Conservation (phyloP, 2,329 filamentous ascomycete species). For the Bipolaris sorokiniana region DNA sequence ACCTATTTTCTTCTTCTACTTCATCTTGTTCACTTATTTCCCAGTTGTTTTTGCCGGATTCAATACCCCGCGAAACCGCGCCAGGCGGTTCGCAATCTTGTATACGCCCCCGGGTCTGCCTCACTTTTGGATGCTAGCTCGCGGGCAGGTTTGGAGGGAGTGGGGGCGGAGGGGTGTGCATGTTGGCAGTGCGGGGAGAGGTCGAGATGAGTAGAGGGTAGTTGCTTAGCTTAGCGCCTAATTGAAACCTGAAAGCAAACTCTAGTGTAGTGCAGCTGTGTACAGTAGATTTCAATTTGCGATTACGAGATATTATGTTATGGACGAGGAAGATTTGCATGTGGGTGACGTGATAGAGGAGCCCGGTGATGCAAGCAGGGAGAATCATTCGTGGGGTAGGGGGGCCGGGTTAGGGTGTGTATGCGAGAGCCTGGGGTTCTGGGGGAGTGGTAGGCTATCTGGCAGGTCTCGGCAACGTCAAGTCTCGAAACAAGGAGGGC, state of each 20-base stretch:
- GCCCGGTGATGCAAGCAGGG: conserved; percentile 38
- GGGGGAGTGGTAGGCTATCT: conserved; percentile 15
- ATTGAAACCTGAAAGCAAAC: conserved; percentile 36
- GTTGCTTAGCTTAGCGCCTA: conserved; percentile 43
- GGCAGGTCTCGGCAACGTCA: conserved; percentile 13
- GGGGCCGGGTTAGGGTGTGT: conserved; percentile 24
- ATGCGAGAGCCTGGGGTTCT: conserved; percentile 26
- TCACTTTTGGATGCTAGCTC: conserved; percentile 7
- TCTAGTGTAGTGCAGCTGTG: conserved; percentile 1
- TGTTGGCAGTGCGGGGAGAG: conserved; percentile 32
- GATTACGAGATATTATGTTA: conserved; percentile 43
- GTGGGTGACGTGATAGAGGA: conserved; percentile 44
- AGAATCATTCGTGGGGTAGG: conserved; percentile 18
- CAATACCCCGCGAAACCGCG: conserved; percentile 45
- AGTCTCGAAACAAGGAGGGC: background rate
- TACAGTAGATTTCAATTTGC: background rate
- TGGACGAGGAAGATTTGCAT: conserved; percentile 13
- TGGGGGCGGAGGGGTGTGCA: conserved; percentile 30
- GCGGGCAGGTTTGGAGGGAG: conserved; percentile 4
- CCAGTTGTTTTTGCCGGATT: conserved; percentile 38
- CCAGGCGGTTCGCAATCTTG: conserved; percentile 40
- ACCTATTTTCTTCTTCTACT: background rate
- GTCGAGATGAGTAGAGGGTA: conserved; percentile 32
- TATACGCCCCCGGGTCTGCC: conserved; percentile 39
- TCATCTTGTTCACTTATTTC: conserved; percentile 24